Conservation (phyloP, 2,329 filamentous ascomycete species). For the Colletotrichum truncatum region DNA sequence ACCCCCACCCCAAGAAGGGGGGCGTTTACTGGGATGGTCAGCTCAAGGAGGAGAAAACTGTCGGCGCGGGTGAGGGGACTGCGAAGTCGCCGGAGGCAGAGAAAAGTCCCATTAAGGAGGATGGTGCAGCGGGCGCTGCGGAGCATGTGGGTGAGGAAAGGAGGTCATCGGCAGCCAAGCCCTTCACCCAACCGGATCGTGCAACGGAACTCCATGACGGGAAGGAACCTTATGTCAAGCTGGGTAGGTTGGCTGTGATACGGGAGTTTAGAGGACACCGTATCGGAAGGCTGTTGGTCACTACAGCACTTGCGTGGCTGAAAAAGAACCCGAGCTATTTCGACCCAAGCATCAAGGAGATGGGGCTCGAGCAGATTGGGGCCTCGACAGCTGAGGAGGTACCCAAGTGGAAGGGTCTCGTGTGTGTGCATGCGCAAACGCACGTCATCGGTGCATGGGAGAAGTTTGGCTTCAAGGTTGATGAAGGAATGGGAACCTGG, state of each 20-base stretch:
- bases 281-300: constrained; percentile 73
- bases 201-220: constrained; percentile 65
- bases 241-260: constrained; percentile 80
- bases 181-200: constrained; percentile 44
- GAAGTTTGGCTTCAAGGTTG: constrained; percentile 76
- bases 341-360: constrained; percentile 55
- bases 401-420: constrained; percentile 66
- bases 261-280: constrained; percentile 71
- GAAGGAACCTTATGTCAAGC: constrained; percentile 80
- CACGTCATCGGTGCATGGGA: constrained; percentile 72
- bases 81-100: constrained; percentile 31
- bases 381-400: constrained; percentile 49
- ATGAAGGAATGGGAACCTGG: constrained; percentile 81
- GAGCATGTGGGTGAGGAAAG: constrained; percentile 31
- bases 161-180: background rate
- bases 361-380: constrained; percentile 54
- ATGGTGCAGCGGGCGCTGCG: constrained; percentile 33
- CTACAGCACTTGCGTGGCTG: constrained; percentile 75
- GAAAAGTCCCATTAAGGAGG: background rate
- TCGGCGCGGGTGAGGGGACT: constrained; percentile 28
- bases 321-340: constrained; percentile 66
- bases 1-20: constrained; percentile 65
- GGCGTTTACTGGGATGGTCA: constrained; percentile 57
- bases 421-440: constrained; percentile 83
- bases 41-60: constrained; percentile 39